Base-by-base conservation (phyloP, 1,284 basidiomycete genomes). In the Leccinum subrobustum region DNA sequence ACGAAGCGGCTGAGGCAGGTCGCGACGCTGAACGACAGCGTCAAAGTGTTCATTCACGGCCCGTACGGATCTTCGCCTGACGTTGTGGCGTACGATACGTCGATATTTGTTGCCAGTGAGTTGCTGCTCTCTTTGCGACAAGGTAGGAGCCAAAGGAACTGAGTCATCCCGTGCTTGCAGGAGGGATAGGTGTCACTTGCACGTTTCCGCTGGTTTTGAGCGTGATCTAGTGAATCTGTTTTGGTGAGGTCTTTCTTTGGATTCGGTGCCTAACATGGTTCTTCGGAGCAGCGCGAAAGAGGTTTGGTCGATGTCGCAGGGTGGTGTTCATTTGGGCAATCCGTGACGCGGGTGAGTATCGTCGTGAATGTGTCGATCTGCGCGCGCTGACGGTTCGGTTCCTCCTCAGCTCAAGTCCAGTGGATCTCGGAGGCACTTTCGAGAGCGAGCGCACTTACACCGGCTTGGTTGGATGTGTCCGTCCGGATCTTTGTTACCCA, bases 131-230 rank as follows among this genome's bases (percentile, higher is more conserved):
- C 16, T 56, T 11, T 25, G 3, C 20, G 18, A 33, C 2, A 20
- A 25, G 12, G 27, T 25, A 25, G 47, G 14, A 11, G 14, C 35
- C 7, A 6, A 14, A 42, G n/a, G 39, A 35, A 2, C 2, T 16
- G 20, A 42, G 9, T 44, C 35, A 56, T 29, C 58, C n/a, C 20
- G 31, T 31, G 23, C 63, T 16, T 39, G 6, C 60, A 75, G 76
- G 79, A 16, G 79, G 79, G 1, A 76, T 78, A 2, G 79, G 79
- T 2, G 62, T 81, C n/a, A 75, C 79, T 4, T 78, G 76, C 51
- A 73, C 73, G 11, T 61, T 79, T 2, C 76, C 79, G 0, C 67
- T 79, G 6, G 70, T 81, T 20, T 66, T 80, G 4, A 72, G 76
- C 58, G 58, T 75, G 25, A 65, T 81, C 2, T 67, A 75, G 79